Evolutionary conservation across 176 grass and related monocot genomes (phyloP).

Genomic region (Phoenix roebelenii): DNA sequence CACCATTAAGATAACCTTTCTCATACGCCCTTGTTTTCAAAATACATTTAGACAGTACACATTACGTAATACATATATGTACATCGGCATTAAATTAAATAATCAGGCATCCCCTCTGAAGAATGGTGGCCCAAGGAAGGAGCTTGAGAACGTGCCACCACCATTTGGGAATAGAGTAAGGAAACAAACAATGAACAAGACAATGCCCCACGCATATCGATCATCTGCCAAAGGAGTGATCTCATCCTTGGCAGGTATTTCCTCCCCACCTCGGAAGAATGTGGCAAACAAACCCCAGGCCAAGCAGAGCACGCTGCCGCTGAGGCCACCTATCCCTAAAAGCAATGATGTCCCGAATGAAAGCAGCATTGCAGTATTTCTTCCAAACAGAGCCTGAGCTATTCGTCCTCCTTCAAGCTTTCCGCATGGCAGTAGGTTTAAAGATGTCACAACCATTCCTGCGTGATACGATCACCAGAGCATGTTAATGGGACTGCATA

Average conservation of each 20-base stretch:
- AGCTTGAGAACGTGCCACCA: conserved; percentile 75
- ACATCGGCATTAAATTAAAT: no score
- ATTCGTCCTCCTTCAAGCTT: conserved; percentile 78
- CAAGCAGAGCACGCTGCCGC: conserved; percentile 89
- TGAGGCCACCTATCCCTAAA: conserved; percentile 45
- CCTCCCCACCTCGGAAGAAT: conserved; percentile 82
- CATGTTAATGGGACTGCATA: no score
- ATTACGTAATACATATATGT: no score
- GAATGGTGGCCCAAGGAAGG: conserved; percentile 60
- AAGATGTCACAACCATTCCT: conserved; percentile 92
- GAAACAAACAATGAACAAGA: conserved; percentile 66
- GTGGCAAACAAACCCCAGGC: conserved; percentile 90
- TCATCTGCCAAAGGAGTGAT: conserved; percentile 65
- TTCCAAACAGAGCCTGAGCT: conserved; percentile 71
- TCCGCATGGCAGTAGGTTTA: conserved; percentile 81
- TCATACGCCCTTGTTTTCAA: no score
- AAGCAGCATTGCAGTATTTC: conserved; percentile 52
- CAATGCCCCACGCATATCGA: conserved; percentile 48
- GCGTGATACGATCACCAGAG: no score
- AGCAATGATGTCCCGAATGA: conserved; percentile 63
- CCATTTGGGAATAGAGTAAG: conserved; percentile 90
- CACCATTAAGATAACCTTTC: no score
- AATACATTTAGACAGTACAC: no score
- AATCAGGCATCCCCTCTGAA: conserved; percentile 38
- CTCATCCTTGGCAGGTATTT: conserved; percentile 88